Percentiles rank a stretch among this genome's conserved stretches.
Conservation (phyloP, 176 grass and related monocot genomes). For the Coix lacrymajobi region DNA sequence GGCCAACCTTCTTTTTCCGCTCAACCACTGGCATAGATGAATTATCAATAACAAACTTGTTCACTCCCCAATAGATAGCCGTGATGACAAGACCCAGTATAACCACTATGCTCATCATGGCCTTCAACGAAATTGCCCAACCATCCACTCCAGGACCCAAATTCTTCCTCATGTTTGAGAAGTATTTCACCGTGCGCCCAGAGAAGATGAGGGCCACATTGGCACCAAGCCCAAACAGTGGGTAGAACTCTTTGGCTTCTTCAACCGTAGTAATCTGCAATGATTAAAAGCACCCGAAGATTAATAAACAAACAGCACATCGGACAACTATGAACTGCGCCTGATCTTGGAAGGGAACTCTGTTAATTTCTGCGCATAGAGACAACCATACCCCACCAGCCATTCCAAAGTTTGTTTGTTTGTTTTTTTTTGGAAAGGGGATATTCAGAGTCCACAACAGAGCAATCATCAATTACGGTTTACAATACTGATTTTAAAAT, state of each 20-base stretch:
- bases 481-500: background rate
- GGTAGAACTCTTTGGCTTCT: slow-evolving; percentile 99
- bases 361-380: background rate
- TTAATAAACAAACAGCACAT: background rate
- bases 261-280: slow-evolving; percentile 93
- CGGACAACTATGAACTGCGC: background rate
- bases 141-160: slow-evolving; percentile 91
- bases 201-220: slow-evolving; percentile 98
- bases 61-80: slow-evolving; percentile 81
- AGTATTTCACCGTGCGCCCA: slow-evolving; percentile 89
- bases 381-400: background rate
- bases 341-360: background rate
- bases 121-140: slow-evolving; percentile 88
- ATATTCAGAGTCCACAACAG: background rate
- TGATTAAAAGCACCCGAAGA: background rate
- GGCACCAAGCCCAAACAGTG: slow-evolving; percentile 85
- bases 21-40: slow-evolving; percentile 53
- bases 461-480: background rate
- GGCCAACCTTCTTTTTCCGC: slow-evolving; percentile 81
- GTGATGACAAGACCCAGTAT: slow-evolving; percentile 65
- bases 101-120: slow-evolving; percentile 99
- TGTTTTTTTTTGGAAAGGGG: background rate
- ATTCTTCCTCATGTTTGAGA: slow-evolving; percentile 86
- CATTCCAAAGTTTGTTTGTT: background rate
- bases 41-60: slow-evolving; percentile 69